Evolutionary conservation across 257 asterid genomes (phyloP), one percentile per base, ranked within the genome.

Genomic region (Solanum chiquidenum): DNA sequence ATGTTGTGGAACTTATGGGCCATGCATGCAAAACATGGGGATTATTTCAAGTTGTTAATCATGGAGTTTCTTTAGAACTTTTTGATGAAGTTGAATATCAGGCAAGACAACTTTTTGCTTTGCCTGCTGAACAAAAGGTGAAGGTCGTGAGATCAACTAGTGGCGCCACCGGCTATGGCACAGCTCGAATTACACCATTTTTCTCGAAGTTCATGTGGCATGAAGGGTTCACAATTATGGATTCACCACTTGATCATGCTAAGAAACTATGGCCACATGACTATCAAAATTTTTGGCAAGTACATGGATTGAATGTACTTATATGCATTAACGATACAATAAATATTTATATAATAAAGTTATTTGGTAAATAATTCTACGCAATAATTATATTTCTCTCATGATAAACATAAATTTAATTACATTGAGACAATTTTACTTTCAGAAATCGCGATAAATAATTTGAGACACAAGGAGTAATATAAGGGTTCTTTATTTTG

Each of bases 21-120:
- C 75, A 88, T 49, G 98, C 98, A 12, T 94, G 98, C 33, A 89
- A 87, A 12, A 83, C 44, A 38, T 93, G 95, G 96, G 99, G 99
- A 2, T 73, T 89, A 88, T 95, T 95, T 34, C 96, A 92, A 16
- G 88, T 95, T 71, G 90, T 85, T 11, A 93, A 94, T 90, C 98
- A 96, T 58, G 94, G 89, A 1, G 87, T 96, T 46, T 88, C 95
- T 0, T 9, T 55, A 58, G 21, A 44, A 14, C 88, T 94, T 3
- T 42, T 95, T 4, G 92, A 85, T 1, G 95, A 89, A 1, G 98
- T 89, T 46, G 98, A 93, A 88, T 93, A 66, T 8, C 94, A 93
- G 37, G 90, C 91, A 0, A 86, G 87, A 74, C 89, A 91, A 25
- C 88, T 96, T 52, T 96, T 96, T 14, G 79, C 73, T 5, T 95